Evolutionary conservation across 441 rosid genomes (phyloP), one percentile per base, ranked within the genome.

Genomic region (Adansonia gregorii): DNA sequence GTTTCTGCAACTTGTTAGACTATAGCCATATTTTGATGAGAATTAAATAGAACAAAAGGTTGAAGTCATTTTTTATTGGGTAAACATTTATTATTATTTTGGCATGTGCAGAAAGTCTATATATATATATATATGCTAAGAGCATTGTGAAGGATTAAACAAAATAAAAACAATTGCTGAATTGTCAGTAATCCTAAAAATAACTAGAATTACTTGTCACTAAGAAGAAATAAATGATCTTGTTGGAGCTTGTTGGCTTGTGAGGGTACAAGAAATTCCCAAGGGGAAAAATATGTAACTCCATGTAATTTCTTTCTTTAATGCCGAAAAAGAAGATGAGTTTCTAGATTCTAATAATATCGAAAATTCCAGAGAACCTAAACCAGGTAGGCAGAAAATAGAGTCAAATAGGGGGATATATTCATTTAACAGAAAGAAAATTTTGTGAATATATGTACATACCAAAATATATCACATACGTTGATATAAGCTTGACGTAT

Each of bases 11-110:
- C 19, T 14, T 6, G 10, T 17, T 22, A 9, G 14, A 58, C 9
- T 27, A 58, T 20, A 20, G 12, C 14, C 20, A 58, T 12, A 54
- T 6, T 6, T 54, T 15, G 9, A 54, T 54, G 59, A 12, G 45
- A 8, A 35, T 31, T 27, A 17, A 1, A 67, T 67, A 4, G 15
- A 67, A 66, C 43, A 19, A 20, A 35, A 15, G 22, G 6, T n/a
- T 65, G 2, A 14, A 48, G 73, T 69, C 73, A 69, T 11, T 10
- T 22, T 69, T 48, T 69, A 48, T 69, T 6, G 12, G 58, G 73
- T 69, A 11, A 69, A 22, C 19, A 3, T 20, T 10, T 46, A 4
- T 68, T 20, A 10, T n/a, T 67, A 11, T 66, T 6, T 61, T 12
- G 8, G 46, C 45, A 14, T 8, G n/a, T 1, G 5, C 4, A 17